Conservation (phyloP, 1,139 yeast genomes). For the Yamadazyma aaseri region DNA sequence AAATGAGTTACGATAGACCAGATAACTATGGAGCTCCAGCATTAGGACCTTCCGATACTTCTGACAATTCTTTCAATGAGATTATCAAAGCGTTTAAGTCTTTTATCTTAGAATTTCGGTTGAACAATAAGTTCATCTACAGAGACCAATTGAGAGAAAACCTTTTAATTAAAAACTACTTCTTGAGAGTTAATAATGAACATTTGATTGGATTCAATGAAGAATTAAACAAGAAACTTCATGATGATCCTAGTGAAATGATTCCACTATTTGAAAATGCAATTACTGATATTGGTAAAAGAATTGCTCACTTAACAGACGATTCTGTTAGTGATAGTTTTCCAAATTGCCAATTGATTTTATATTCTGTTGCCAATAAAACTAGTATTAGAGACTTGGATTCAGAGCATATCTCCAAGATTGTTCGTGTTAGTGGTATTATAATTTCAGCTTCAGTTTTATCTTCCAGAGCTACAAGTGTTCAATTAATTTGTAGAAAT, state of each 20-base stretch:
- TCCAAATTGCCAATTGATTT: constrained; percentile 80
- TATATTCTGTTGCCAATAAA: constrained; percentile 71
- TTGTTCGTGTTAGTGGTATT: constrained; percentile 90
- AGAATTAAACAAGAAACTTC: constrained; percentile 77
- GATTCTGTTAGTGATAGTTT: constrained; percentile 58
- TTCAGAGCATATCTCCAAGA: constrained; percentile 84
- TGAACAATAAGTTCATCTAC: constrained; percentile 80
- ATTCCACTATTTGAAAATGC: constrained; percentile 89
- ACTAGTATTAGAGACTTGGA: constrained; percentile 79
- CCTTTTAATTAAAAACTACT: constrained; percentile 72
- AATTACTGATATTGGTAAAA: constrained; percentile 84
- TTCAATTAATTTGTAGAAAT: constrained; percentile 82
- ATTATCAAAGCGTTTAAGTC: constrained; percentile 76
- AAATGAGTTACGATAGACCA: constrained; percentile 76
- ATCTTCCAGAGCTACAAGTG: constrained; percentile 80
- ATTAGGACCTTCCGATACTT: constrained; percentile 74
- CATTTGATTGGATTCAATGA: constrained; percentile 88
- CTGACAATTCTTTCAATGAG: constrained; percentile 70
- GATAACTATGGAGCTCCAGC: constrained; percentile 84
- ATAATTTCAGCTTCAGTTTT: constrained; percentile 89
- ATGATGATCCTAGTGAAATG: constrained; percentile 87
- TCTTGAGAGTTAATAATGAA: constrained; percentile 73
- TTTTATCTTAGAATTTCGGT: constrained; percentile 82
- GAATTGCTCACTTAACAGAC: constrained; percentile 63
- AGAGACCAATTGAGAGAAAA: constrained; percentile 92